A percentile compares a stretch with the other conserved stretches of the same genome.
Evolutionary conservation across 495 filamentous ascomycete genomes (phyloP).

Genomic region (Pyrenula aspistea): DNA sequence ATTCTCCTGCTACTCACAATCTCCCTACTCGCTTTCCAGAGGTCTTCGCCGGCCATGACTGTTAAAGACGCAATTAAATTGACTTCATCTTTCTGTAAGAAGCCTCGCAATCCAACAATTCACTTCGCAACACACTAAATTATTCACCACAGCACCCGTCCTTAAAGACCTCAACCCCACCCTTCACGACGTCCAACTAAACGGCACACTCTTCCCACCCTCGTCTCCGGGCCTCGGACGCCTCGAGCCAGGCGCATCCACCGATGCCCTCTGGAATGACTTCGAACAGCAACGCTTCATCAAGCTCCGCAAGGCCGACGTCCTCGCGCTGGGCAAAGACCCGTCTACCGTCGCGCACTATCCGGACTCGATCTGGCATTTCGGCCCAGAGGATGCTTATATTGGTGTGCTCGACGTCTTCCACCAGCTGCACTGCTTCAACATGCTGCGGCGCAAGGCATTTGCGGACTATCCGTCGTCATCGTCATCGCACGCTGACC

Average conservation of each 20-base stretch:
- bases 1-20: too few species aligned
- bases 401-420: conserved; percentile 21
- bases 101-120: not conserved
- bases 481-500: conserved; percentile 4
- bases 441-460: conserved; percentile 17
- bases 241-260: conserved; percentile 5
- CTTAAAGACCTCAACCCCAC: not conserved
- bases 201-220: conserved; percentile 1
- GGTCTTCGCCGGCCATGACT: too few species aligned
- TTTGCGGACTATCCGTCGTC: conserved; percentile 20
- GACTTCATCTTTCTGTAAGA: not conserved
- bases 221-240: conserved; percentile 1
- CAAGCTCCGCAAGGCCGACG: conserved; percentile 13
- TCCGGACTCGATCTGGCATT: conserved; percentile 17
- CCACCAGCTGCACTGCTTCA: conserved; percentile 24
- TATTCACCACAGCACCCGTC: not conserved
- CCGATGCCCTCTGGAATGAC: conserved; percentile 18
- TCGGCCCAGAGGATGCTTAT: conserved; percentile 25
- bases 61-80: not conserved
- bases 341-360: conserved; percentile 18
- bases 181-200: not conserved
- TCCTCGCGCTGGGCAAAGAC: conserved; percentile 22
- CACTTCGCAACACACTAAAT: not conserved
- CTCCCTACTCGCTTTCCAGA: too few species aligned
- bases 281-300: conserved; percentile 18